Base-by-base conservation (phyloP, 176 grass and related monocot genomes). In the Oryza glaberrima region DNA sequence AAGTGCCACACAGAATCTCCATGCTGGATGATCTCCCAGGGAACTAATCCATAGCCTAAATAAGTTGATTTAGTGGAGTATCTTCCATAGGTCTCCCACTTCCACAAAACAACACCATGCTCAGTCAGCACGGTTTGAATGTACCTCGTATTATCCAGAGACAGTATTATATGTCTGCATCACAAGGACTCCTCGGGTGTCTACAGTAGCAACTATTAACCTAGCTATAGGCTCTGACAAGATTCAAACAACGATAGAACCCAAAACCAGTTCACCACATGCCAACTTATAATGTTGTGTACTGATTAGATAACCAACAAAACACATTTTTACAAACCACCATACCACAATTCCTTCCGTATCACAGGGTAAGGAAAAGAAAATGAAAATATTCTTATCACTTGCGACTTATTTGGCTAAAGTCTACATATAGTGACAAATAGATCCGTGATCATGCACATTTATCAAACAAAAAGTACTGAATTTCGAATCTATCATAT, bases 391-490 rank as follows among this genome's bases (percentile, higher is more conserved):
- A 10, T 44, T 68, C 72, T 51, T 28, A 54, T 58, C n/a, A 25
- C 28, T 26, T 69, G 43, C 9, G 34, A 48, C 49, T 38, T 40
- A 77, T 20, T 41, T 76, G 13, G 45, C 10, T 72, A 43, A 60
- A 73, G 26, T 46, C 65, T 83, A 78, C 14, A 56, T 66, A 67
- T 77, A 67, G 69, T 15, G 54, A 58, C 63, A 75, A 56, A 68
- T 54, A 83, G n/a, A 72, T 45, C 73, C 30, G 47, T 47, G 32
- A 65, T 66, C 67, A 73, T 66, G 81, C 44, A 54, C 76, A 88
- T 84, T 19, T 67, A 80, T 79, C 47, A 36, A 40, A 81, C 51
- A 66, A 48, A 82, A 47, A 60, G 19, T 74, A 73, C 35, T 46
- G 15, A 66, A 70, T 34, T 69, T 26, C 54, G 22, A 47, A 43